These are phyloP conservation scores for Erodium chrysanthum DNA, from an alignment of 441 rosid genomes.

Conservation along the genomic window DNA sequence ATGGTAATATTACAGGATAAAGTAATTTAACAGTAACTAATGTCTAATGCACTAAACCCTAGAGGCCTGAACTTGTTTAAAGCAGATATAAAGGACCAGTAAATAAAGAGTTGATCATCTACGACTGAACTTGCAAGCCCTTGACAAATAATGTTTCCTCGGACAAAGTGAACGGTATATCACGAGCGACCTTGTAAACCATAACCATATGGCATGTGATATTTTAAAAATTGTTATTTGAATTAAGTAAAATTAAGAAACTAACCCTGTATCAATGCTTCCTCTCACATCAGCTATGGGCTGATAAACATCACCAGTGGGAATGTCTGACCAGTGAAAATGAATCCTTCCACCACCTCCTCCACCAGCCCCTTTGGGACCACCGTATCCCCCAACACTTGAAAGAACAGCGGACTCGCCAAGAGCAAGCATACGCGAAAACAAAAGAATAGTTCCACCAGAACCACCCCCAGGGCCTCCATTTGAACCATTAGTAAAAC, in stretches of 20 bases:
- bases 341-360: slow-evolving; percentile 99
- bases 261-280: slow-evolving; percentile 56
- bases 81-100: neutral
- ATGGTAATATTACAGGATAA: neutral
- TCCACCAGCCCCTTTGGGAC: slow-evolving; percentile 80
- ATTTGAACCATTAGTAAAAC: slow-evolving; percentile 25
- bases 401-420: slow-evolving; percentile 73
- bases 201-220: neutral
- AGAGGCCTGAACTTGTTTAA: neutral
- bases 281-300: slow-evolving; percentile 90
- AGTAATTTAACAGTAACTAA: neutral
- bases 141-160: neutral
- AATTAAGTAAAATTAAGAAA: slow-evolving; percentile 19
- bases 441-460: slow-evolving; percentile 87
- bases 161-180: neutral
- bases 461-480: slow-evolving; percentile 92
- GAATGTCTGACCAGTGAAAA: slow-evolving; percentile 96
- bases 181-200: neutral
- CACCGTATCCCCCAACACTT: slow-evolving; percentile 82
- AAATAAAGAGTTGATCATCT: neutral
- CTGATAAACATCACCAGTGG: slow-evolving; percentile 96
- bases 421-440: slow-evolving; percentile 53
- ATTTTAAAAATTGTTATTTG: neutral
- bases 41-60: neutral
- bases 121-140: neutral